Percentiles rank a stretch among this genome's conserved stretches.
These are phyloP conservation scores for Luzula sylvatica DNA, from an alignment of 176 grass and related monocot species.

Conservation along the genomic window DNA sequence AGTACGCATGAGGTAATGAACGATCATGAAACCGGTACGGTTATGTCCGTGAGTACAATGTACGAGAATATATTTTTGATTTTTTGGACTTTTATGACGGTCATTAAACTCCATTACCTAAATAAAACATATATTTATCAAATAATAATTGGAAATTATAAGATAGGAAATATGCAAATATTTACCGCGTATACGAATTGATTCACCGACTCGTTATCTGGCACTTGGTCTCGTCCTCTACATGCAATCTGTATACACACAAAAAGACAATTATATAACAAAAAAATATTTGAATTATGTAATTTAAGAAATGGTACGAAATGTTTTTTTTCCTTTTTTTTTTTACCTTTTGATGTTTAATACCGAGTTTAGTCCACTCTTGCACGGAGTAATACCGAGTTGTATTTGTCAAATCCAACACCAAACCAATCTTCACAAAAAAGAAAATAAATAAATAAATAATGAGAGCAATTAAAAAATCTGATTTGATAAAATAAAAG, in stretches of 20 bases:
- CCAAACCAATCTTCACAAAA: constrained; percentile 80
- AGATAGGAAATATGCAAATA: not conserved
- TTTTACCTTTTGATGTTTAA: constrained; percentile 91
- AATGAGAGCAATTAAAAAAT: not conserved
- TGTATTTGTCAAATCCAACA: constrained; percentile 99
- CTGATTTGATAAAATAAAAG: not conserved
- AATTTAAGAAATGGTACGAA: too few species aligned
- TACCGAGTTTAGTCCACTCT: constrained; percentile 88
- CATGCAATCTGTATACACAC: constrained; percentile 63
- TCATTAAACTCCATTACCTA: constrained; percentile 73
- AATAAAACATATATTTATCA: not conserved
- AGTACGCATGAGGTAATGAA: constrained; percentile 91
- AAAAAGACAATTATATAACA: not conserved
- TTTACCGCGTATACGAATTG: constrained; percentile 74
- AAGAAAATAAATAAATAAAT: not conserved
- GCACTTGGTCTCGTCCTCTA: constrained; percentile 87
- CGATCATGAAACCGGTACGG: constrained; percentile 97
- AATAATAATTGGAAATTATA: not conserved
- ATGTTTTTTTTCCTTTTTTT: too few species aligned
- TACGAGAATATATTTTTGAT: constrained; percentile 78
- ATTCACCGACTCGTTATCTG: constrained; percentile 89
- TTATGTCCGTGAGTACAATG: constrained; percentile 99
- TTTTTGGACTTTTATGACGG: constrained; percentile 64
- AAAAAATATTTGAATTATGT: too few species aligned
- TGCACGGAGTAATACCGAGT: constrained; percentile 57